phyloP scores from a whole-genome alignment of 768 basidiomycete species.

The Lentinula boryana region DNA sequence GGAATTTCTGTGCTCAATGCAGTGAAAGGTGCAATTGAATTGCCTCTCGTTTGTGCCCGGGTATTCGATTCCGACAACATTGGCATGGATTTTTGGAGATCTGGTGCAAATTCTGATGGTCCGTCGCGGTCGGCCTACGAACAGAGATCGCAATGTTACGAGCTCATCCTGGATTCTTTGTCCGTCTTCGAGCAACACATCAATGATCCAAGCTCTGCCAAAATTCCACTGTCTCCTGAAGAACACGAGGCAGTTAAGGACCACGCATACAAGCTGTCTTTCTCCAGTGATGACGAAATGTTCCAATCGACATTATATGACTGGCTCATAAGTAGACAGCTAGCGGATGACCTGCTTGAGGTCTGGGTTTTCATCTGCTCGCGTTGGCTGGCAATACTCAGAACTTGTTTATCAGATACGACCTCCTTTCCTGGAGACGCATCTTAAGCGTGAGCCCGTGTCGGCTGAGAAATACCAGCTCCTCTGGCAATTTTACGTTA shows the following conservation, averaged over 20 bases:
- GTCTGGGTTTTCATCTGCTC: constrained; percentile 30
- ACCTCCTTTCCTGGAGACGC: constrained; percentile 82
- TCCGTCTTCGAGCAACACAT: constrained; percentile 70
- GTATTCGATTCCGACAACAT: constrained; percentile 70
- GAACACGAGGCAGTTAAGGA: constrained; percentile 70
- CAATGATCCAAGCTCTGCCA: constrained; percentile 16
- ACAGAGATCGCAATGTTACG: constrained; percentile 69
- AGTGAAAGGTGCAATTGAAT: constrained; percentile 66
- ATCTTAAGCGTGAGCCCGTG: constrained; percentile 75
- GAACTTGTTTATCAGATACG: constrained; percentile 50
- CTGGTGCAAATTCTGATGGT: constrained; percentile 53
- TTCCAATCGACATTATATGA: constrained; percentile 95
- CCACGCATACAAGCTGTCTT: constrained; percentile 83
- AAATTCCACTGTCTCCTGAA: constrained; percentile 26
- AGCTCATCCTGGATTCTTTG: constrained; percentile 77
- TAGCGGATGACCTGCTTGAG: constrained; percentile 88
- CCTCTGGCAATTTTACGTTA: constrained; percentile 96
- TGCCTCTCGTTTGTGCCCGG: constrained; percentile 80
- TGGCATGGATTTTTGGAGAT: constrained; percentile 73
- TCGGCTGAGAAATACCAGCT: constrained; percentile 82
- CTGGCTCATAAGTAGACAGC: constrained; percentile 77
- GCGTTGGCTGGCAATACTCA: constrained; percentile 7
- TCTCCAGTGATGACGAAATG: constrained; percentile 81
- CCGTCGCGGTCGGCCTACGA: constrained; percentile 52
- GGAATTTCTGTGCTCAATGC: background rate